Evolutionary conservation across 495 filamentous ascomycete genomes (phyloP).

Genomic region (Aspergillus sclerotioniger): DNA sequence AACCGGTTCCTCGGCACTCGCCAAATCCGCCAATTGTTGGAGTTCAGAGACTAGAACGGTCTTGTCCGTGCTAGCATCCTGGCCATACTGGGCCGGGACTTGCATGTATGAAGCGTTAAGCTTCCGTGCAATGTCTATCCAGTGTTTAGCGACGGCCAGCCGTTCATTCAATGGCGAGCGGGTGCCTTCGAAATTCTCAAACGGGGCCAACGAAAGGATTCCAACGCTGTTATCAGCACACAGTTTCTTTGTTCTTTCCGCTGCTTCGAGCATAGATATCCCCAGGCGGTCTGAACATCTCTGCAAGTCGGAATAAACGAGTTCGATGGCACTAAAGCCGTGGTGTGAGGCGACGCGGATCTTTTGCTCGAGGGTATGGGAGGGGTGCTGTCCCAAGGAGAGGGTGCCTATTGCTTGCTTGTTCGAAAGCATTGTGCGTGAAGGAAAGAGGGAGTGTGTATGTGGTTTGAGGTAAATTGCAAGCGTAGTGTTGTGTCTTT

Average conservation of each 20-base stretch:
- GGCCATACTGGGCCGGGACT: constrained; percentile 63
- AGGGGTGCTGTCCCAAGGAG: constrained; percentile 62
- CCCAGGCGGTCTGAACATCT: constrained; percentile 40
- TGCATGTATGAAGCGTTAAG: constrained; percentile 63
- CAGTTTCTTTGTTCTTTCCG: constrained; percentile 48
- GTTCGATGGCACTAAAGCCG: constrained; percentile 64
- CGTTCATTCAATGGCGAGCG: constrained; percentile 50
- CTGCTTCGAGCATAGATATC: constrained; percentile 52
- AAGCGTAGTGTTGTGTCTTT: background rate
- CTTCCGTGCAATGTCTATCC: constrained; percentile 60
- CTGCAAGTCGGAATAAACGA: constrained; percentile 69
- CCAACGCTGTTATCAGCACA: constrained; percentile 51
- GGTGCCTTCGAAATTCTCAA: constrained; percentile 69
- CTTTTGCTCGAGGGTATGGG: constrained; percentile 60
- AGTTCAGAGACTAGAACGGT: constrained; percentile 61
- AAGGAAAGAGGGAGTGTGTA: too few species aligned
- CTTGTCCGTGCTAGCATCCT: constrained; percentile 50
- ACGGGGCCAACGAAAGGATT: constrained; percentile 68
- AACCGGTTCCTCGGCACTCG: constrained; percentile 46
- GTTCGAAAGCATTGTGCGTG: constrained; percentile 47
- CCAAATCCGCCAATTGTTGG: constrained; percentile 57
- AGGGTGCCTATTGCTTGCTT: constrained; percentile 58
- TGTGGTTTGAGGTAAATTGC: background rate
- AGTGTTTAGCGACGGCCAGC: constrained; percentile 59
- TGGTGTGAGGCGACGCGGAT: constrained; percentile 58